A percentile compares a stretch with the other conserved stretches of the same genome.
phyloP scores from a whole-genome alignment of 768 basidiomycete genomes.

The Suillus brevipes region DNA sequence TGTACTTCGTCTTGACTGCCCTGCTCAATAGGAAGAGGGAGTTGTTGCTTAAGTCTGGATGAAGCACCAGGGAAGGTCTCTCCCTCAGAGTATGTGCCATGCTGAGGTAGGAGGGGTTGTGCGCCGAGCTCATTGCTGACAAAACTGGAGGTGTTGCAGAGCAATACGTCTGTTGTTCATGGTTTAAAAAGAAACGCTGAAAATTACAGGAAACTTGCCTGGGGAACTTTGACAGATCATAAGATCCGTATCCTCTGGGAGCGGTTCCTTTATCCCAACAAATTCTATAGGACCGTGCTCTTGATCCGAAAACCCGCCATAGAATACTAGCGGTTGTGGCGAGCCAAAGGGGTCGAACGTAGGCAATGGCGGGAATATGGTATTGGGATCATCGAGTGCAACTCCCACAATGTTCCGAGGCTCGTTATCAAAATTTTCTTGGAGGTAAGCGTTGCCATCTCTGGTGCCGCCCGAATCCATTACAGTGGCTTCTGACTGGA shows the following conservation, averaged over 20 bases:
- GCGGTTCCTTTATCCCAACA: not conserved
- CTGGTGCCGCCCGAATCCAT: not conserved
- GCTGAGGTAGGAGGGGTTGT: too few relatives aligned
- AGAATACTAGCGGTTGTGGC: not conserved
- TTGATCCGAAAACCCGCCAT: not conserved
- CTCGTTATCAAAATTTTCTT: not conserved
- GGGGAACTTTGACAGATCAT: not conserved
- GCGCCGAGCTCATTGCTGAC: not conserved
- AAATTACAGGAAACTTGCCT: not conserved
- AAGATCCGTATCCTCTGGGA: not conserved
- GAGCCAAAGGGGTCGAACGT: not conserved
- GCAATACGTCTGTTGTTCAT: not conserved
- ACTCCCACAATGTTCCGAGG: not conserved
- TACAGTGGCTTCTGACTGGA: not conserved
- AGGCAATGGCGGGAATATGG: not conserved
- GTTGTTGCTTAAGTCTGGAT: too few relatives aligned
- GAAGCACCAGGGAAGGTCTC: too few relatives aligned
- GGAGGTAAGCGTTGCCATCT: not conserved
- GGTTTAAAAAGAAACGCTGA: not conserved
- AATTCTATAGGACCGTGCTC: not conserved
- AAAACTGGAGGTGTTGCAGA: not conserved
- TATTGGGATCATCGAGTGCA: not conserved
- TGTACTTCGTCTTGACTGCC: not conserved
- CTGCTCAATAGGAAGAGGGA: too few relatives aligned
- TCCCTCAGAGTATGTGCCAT: too few relatives aligned